These are phyloP conservation scores for Heliocybe sulcata DNA, from an alignment of 1,284 basidiomycete species.

Conservation along the genomic window DNA sequence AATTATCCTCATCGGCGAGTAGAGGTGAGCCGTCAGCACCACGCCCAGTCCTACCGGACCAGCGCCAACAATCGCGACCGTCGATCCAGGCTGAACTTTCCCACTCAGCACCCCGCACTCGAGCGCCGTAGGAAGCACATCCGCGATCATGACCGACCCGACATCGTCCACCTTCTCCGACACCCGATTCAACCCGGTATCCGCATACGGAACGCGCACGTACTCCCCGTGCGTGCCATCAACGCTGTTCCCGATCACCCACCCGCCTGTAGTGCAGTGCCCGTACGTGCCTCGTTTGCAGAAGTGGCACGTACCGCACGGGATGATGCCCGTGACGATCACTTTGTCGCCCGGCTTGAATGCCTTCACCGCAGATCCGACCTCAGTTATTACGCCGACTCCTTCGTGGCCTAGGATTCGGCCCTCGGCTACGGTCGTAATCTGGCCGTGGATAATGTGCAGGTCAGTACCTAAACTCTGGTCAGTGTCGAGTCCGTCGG, in stretches of 20 bases:
- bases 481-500: not conserved
- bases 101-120: constrained; percentile 21
- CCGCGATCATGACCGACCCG: constrained; percentile 9
- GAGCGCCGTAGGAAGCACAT: constrained; percentile 14
- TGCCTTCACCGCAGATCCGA: not conserved
- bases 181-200: constrained; percentile 14
- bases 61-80: constrained; percentile 17
- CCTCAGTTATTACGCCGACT: not conserved
- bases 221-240: constrained; percentile 22
- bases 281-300: constrained; percentile 18
- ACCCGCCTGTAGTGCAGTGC: constrained; percentile 18
- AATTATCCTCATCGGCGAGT: constrained; percentile 17
- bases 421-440: constrained; percentile 13
- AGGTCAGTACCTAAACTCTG: constrained; percentile 17
- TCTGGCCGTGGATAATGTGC: constrained; percentile 21
- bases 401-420: constrained; percentile 21
- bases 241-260: constrained; percentile 18
- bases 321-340: constrained; percentile 15
- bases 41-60: constrained; percentile 19
- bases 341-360: constrained; percentile 9
- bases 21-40: constrained; percentile 18
- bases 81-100: constrained; percentile 15
- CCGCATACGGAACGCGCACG: constrained; percentile 18
- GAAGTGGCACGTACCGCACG: constrained; percentile 14
- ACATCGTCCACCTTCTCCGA: constrained; percentile 13